A percentile compares a stretch with the other conserved stretches of the same genome.
Conservation (phyloP, 1,284 basidiomycete species). For the Moesziomyces globuligerus region DNA sequence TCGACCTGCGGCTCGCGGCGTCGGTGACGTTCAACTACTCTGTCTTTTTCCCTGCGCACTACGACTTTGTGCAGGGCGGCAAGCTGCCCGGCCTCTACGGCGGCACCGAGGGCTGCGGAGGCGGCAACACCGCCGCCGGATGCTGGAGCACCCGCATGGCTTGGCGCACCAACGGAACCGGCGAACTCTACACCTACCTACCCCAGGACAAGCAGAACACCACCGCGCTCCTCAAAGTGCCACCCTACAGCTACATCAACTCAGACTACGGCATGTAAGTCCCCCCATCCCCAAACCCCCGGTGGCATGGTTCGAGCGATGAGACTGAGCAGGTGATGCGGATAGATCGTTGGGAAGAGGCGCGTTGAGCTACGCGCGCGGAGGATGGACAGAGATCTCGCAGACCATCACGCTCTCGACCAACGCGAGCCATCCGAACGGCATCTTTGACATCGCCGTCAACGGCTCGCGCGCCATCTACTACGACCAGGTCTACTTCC, state of each 20-base stretch:
- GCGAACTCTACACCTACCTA: constrained; percentile 73
- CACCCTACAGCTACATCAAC: constrained; percentile 39
- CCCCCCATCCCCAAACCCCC: neutral
- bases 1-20: constrained; percentile 7
- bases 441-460: constrained; percentile 29
- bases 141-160: constrained; percentile 69
- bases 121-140: constrained; percentile 66
- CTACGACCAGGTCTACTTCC: constrained; percentile 38
- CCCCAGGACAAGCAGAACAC: constrained; percentile 40
- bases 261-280: constrained; percentile 44
- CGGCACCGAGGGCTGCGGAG: constrained; percentile 68
- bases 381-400: constrained; percentile 37
- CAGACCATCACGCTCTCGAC: constrained; percentile 33
- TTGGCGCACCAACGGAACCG: constrained; percentile 63
- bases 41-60: constrained; percentile 67
- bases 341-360: constrained; percentile 47
- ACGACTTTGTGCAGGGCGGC: constrained; percentile 68
- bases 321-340: neutral
- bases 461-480: constrained; percentile 18
- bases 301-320: too few relatives aligned
- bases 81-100: constrained; percentile 69
- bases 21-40: constrained; percentile 60
- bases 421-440: constrained; percentile 8
- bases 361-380: constrained; percentile 17
- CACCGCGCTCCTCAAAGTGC: constrained; percentile 17